phyloP scores from a whole-genome alignment of 345 rosid genomes.

The Linum usitatissimum region DNA sequence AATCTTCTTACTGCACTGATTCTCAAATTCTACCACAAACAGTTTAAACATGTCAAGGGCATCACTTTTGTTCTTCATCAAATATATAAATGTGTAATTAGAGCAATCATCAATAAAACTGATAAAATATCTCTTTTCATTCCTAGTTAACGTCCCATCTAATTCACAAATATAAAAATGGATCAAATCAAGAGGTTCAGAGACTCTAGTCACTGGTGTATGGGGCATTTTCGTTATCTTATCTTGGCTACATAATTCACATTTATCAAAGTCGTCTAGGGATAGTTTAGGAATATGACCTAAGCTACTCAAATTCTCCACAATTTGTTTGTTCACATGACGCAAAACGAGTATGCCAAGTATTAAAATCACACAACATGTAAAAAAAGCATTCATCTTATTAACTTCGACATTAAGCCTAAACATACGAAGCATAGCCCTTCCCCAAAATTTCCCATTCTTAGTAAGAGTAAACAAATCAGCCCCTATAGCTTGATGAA shows the following conservation, averaged over 20 bases:
- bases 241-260: too few relatives aligned
- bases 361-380: not conserved
- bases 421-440: not conserved
- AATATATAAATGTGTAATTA: not conserved
- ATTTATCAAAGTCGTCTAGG: not conserved
- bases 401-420: too few relatives aligned
- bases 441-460: not conserved
- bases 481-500: not conserved
- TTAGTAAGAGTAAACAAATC: not conserved
- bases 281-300: not conserved
- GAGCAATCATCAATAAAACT: not conserved
- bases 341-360: not conserved
- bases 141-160: not conserved
- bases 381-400: not conserved
- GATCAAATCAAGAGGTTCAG: not conserved
- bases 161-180: constrained; percentile 10
- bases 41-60: not conserved
- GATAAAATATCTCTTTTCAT: constrained; percentile 1
- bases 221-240: too few relatives aligned
- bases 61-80: not conserved
- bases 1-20: not conserved
- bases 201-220: too few relatives aligned
- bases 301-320: not conserved
- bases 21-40: not conserved
- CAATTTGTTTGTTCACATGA: not conserved